Evolutionary conservation across 768 basidiomycete genomes (phyloP), one percentile per base, ranked within the genome.

Genomic region (Leccinellum luteum): DNA sequence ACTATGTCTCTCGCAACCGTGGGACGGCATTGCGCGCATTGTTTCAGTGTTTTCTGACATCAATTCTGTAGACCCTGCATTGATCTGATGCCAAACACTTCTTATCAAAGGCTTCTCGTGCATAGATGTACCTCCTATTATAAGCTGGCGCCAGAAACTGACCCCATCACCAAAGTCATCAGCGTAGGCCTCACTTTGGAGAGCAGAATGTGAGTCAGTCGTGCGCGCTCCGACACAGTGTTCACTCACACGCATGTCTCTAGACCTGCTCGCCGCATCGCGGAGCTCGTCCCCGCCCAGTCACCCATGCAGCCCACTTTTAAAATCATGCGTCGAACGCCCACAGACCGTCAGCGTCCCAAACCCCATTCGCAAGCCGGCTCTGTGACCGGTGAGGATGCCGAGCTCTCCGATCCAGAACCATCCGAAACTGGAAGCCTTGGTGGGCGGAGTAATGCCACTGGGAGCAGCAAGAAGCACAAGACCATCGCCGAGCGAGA

Each of bases 71-170:
- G 89, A 72, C 61, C 76, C 56, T 83, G 86, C 64, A 75, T 87
- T 52, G 87, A 92, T 58, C 70, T 92, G 56, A 77, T 77, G 3
- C 86, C 92, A 23, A 73, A 84, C 8, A 90, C 88, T 30, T 83
- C 90, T 32, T 94, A 93, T 73, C 92, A 94, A 71, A 85, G 90
- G 28, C 78, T 94, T 68, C 85, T 94, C 47, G 85, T 94, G 21
- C 90, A 93, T 70, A 86, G 92, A 64, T 94, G 92, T 67, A 87
- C 89, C 3, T 81, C 86, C 4, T 92, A 89, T 70, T 90, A 94
- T 73, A 86, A 76, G 66, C 78, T 93, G n/a, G 64, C 74, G 0
- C 87, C 86, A 4, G 92, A 93, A 66, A 81, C 73, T 47, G 90
- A 93, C 67, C 69, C 80, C 17, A 55, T 75, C 38, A 84, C 79